phyloP scores from a whole-genome alignment of 1,139 yeast species.

The Waltiozyma sp. region DNA sequence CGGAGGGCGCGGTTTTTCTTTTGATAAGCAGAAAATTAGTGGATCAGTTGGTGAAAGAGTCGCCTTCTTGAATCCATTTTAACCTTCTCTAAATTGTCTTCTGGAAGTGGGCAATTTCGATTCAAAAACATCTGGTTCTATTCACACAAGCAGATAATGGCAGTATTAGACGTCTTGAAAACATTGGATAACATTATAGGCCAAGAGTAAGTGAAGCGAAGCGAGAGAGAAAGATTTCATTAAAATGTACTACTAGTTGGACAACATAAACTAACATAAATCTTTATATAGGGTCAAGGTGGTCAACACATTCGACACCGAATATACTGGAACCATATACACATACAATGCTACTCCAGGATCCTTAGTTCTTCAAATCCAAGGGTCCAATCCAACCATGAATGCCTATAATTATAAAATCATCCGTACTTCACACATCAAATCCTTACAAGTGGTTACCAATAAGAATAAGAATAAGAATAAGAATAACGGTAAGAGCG shows the following conservation, averaged over 20 bases:
- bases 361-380: constrained; percentile 11
- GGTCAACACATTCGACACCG: constrained; percentile 47
- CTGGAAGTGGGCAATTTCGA: no score
- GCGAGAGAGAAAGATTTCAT: constrained; percentile 2
- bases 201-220: constrained; percentile 9
- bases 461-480: constrained; percentile 16
- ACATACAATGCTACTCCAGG: constrained; percentile 37
- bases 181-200: constrained; percentile 17
- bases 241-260: not conserved
- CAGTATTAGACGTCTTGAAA: constrained; percentile 6
- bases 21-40: no score
- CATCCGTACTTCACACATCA: constrained; percentile 49
- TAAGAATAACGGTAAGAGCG: constrained; percentile 9
- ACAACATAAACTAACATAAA: not conserved
- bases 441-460: constrained; percentile 34
- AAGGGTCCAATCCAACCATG: constrained; percentile 4
- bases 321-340: constrained; percentile 49
- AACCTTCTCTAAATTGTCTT: no score
- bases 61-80: no score
- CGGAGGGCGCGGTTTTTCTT: no score
- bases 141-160: not conserved
- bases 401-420: constrained; percentile 33
- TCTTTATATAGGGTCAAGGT: constrained; percentile 39
- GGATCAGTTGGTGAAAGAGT: no score
- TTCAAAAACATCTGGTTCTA: no score